Base-by-base conservation (phyloP, 768 basidiomycete genomes). In the Lactarius pseudohatsudake region DNA sequence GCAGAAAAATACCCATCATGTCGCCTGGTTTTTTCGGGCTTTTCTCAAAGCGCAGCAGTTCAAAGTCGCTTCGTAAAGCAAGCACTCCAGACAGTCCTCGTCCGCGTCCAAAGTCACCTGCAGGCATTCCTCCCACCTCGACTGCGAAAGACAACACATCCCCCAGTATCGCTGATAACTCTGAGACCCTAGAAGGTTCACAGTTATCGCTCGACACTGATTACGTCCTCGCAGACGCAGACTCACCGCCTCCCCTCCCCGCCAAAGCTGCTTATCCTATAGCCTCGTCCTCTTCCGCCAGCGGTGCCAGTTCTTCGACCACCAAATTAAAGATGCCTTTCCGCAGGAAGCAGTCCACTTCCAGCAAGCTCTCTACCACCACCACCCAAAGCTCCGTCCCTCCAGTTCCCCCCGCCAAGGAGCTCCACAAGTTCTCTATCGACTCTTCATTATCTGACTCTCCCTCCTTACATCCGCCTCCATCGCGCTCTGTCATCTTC, bases 401-500 rank as follows among this genome's bases (percentile, higher is more conserved):
- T 68, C 68, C 57, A 75, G 74, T 61, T n/a, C 34, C 43, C 53
- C 47, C 53, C 2, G 28, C 69, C 56, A 41, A 59, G 11, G 61
- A 59, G 30, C 43, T 34, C 34, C 56, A 28, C 57, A 57, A 61
- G 50, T 58, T 54, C 54, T 74, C 72, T 67, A 79, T 77, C 59
- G 76, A 78, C 7, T 77, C 76, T 7, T 82, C 84, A 53, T 83
- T 84, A 60, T 74, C 79, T 4, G 84, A 82, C 18, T 72, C 76
- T 22, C 64, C 79, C 59, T 78, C 77, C 30, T 69, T 79, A 32
- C 81, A 80, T 40, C 87, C 86, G 4, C 86, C 89, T 1, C 88
- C 88, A 0, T 82, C 83, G 26, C 85, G 85, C 72, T 86, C 85
- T 2, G 82, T 86, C 53, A 81, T 90, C 63, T 90, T 91, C 74